Evolutionary conservation across 2,329 filamentous ascomycete genomes (phyloP), one percentile per base, ranked within the genome.

Genomic region (Coniella lustricola): DNA sequence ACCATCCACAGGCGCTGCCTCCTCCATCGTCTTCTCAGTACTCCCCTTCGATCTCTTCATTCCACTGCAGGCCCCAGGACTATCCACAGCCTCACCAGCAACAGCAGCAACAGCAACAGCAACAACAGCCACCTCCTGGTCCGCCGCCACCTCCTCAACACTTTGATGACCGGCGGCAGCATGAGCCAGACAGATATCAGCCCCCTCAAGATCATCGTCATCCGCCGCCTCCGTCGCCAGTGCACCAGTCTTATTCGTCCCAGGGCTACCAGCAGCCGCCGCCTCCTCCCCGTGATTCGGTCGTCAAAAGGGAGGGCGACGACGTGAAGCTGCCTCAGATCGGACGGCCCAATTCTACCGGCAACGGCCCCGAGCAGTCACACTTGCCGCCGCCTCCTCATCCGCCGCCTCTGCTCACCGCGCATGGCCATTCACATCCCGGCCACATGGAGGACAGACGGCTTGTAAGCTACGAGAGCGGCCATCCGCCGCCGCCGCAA

Each of bases 271-370:
- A 47, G 20, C 59, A 29, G 5, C 25, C 25, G 5, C 25, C 25
- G 10, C 25, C 68, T 51, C 61, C 67, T 10, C 41, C 25, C 16
- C 66, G 75, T 60, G 77, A 81, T 22, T 67, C 74, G 42, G 64
- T 72, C 57, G 71, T 81, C 63, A 82, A 82, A 65, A 69, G 76
- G 55, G 79, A 82, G 53, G 67, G 71, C 35, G 65, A 63, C 51
- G 75, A 77, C 51, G 73, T 78, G 50, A 60, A 61, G 32, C 62
- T 69, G 16, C 61, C 67, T 17, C 68, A 71, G 50, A 62, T 72
- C 54, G 72, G 74, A 53, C 67, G 75, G 47, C 71, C 74, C n/a
- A 75, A 68, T 59, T 78, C 76, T 48, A 76, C 62, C 57, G 60
- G 56, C 41, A 76, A 63, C 57, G 60, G 56, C 41, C 57, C 62